A percentile compares a stretch with the other conserved stretches of the same genome.
These are phyloP conservation scores for Chrysoporthe austroafricana DNA, from an alignment of 2,329 filamentous ascomycete species.

Conservation along the genomic window DNA sequence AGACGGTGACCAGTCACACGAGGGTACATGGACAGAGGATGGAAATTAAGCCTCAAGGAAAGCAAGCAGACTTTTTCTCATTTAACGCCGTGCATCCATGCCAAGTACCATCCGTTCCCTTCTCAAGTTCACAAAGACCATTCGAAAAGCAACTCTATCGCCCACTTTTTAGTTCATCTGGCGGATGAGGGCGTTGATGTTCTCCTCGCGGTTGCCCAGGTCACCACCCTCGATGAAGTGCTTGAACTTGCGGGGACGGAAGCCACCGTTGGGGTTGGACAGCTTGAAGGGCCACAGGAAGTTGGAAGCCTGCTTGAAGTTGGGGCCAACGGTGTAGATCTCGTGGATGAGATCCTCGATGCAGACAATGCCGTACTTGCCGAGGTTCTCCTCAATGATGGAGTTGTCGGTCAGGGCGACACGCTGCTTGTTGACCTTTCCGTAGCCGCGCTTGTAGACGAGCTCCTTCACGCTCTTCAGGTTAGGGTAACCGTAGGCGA, in stretches of 20 bases:
- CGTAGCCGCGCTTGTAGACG: constrained; percentile 99
- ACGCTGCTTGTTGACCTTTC: constrained; percentile 98
- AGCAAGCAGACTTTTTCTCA: constrained; percentile 29
- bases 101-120: constrained; percentile 29
- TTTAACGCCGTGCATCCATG: constrained; percentile 44
- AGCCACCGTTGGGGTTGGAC: constrained; percentile 95
- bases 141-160: constrained; percentile 30
- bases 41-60: constrained; percentile 27
- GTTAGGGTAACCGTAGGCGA: constrained; percentile 99
- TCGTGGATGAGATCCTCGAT: constrained; percentile 99
- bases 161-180: constrained; percentile 85
- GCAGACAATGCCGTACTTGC: constrained; percentile 98
- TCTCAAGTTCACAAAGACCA: constrained; percentile 36
- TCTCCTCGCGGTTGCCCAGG: constrained; percentile 96
- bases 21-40: constrained; percentile 24
- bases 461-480: constrained; percentile 99
- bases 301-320: constrained; percentile 99
- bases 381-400: constrained; percentile 94
- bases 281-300: constrained; percentile 99
- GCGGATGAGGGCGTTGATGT: constrained; percentile 94
- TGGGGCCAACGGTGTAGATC: constrained; percentile 97
- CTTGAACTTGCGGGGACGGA: constrained; percentile 97
- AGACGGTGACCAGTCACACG: constrained; percentile 27
- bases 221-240: constrained; percentile 99
- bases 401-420: constrained; percentile 95